These are phyloP conservation scores for Hysterium pulicare DNA, from an alignment of 2,329 filamentous ascomycete species.

Conservation along the genomic window DNA sequence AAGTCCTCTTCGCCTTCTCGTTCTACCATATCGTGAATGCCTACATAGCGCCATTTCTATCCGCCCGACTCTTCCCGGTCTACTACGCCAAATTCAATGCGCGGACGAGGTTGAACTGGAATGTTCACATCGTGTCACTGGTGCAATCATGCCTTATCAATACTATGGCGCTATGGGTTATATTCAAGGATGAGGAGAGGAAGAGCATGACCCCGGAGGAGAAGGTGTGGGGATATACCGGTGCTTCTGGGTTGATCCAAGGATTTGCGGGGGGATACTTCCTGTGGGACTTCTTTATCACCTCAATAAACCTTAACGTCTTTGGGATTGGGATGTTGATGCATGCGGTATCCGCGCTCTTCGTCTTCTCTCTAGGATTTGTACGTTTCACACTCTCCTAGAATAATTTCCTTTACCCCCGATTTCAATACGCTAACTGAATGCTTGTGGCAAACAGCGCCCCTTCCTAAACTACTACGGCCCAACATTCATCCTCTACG, in stretches of 20 bases:
- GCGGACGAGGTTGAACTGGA: conserved; percentile 73
- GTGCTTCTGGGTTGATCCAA: conserved; percentile 68
- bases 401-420: conserved; percentile 6
- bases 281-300: conserved; percentile 75
- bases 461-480: conserved; percentile 84
- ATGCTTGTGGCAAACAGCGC: conserved; percentile 53
- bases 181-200: conserved; percentile 64
- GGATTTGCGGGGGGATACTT: conserved; percentile 79
- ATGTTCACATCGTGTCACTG: conserved; percentile 82
- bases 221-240: conserved; percentile 75
- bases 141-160: conserved; percentile 73
- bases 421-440: conserved; percentile 4
- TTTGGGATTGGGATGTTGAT: conserved; percentile 76
- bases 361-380: conserved; percentile 75
- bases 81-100: conserved; percentile 61
- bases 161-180: conserved; percentile 68
- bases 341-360: conserved; percentile 70
- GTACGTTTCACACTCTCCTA: conserved; percentile 62
- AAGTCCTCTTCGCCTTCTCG: conserved; percentile 63
- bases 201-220: conserved; percentile 63
- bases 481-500: conserved; percentile 79
- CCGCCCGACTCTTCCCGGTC: conserved; percentile 58
- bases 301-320: conserved; percentile 62
- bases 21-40: conserved; percentile 68
- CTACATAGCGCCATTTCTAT: conserved; percentile 65